Evolutionary conservation across 2,329 filamentous ascomycete genomes (phyloP).

Genomic region (Elsinoe arachidis): DNA sequence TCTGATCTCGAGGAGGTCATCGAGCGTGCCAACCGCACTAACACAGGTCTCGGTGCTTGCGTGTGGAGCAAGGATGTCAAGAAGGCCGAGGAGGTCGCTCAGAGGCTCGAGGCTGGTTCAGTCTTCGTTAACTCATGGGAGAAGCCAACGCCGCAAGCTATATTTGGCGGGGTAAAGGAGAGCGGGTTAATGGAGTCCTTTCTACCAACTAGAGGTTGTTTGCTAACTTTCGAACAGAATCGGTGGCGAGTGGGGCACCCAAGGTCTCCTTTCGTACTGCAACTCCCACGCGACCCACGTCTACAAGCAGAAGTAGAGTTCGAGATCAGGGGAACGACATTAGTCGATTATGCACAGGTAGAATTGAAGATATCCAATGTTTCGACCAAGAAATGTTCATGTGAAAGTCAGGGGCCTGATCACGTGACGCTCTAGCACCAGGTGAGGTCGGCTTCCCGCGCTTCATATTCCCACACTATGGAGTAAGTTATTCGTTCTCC

Average conservation of each 20-base stretch:
- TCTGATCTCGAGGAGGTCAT: conserved; percentile 40
- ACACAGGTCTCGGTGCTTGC: conserved; percentile 45
- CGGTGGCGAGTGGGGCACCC: conserved; percentile 55
- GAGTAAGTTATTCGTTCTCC: too few species aligned
- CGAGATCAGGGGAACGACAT: neutral
- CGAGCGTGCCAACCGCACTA: conserved; percentile 39
- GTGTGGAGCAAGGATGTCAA: conserved; percentile 46
- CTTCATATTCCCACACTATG: neutral
- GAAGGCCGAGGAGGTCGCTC: conserved; percentile 40
- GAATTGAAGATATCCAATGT: neutral
- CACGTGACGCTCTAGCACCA: neutral
- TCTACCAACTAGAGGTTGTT: neutral
- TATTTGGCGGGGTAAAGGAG: conserved; percentile 71
- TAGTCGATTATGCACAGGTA: neutral
- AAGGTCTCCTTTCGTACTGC: conserved; percentile 39
- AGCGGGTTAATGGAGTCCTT: conserved; percentile 24
- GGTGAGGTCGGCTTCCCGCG: neutral
- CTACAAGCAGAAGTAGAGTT: conserved; percentile 31
- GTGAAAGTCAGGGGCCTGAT: neutral
- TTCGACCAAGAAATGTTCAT: neutral
- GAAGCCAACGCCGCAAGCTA: conserved; percentile 38
- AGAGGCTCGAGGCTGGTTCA: conserved; percentile 44
- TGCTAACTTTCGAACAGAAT: conserved; percentile 43
- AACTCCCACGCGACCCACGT: conserved; percentile 41
- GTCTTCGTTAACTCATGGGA: conserved; percentile 49